Evolutionary conservation across 345 rosid species (phyloP).

Genomic region (Odontarrhena argentea): DNA sequence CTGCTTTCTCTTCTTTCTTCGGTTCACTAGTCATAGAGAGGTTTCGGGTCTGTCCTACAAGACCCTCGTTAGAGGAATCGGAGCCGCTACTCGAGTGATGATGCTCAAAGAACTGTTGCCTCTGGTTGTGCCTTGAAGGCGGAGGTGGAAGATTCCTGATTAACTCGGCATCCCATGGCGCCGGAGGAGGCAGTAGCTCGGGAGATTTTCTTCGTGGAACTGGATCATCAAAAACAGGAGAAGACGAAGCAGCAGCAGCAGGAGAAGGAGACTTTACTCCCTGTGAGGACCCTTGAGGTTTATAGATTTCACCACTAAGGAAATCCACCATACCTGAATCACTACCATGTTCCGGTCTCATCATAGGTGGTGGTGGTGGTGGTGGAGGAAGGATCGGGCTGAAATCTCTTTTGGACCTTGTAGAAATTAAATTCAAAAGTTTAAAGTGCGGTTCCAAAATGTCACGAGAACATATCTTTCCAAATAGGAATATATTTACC

Average conservation of each 20-base stretch:
- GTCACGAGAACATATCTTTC: conserved; percentile 16
- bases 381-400: conserved; percentile 77
- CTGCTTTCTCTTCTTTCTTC: conserved; percentile 60
- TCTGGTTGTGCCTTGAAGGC: conserved; percentile 73
- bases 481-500: conserved; percentile 46
- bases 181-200: conserved; percentile 59
- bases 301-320: conserved; percentile 87
- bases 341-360: conserved; percentile 49
- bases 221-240: conserved; percentile 32
- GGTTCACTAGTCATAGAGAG: conserved; percentile 52
- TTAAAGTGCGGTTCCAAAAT: not conserved
- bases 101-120: conserved; percentile 74
- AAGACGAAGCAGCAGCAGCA: conserved; percentile 12
- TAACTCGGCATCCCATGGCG: conserved; percentile 64
- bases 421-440: conserved; percentile 32
- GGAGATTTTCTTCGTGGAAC: conserved; percentile 25
- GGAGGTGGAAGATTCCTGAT: conserved; percentile 72
- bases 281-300: conserved; percentile 51
- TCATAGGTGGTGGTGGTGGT: conserved; percentile 77
- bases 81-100: conserved; percentile 58
- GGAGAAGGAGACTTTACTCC: conserved; percentile 33
- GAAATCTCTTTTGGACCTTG: conserved; percentile 66
- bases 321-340: conserved; percentile 59
- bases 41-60: conserved; percentile 62
- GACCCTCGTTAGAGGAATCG: conserved; percentile 56